phyloP scores from a whole-genome alignment of 495 filamentous ascomycete species.

The Penicillium pancosmium region DNA sequence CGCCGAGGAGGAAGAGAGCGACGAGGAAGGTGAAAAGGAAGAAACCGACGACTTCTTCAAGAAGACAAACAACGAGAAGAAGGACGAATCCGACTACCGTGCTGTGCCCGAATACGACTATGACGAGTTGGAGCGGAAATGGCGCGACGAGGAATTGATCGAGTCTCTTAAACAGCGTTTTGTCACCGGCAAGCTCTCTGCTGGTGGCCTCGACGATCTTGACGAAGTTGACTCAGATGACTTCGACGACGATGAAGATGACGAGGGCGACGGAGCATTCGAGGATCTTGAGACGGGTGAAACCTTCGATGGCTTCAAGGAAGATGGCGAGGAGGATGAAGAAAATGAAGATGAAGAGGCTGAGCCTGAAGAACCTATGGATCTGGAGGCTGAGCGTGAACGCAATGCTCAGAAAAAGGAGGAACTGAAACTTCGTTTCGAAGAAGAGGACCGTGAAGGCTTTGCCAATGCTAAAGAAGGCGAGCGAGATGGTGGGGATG shows the following conservation, averaged over 20 bases:
- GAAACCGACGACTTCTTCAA: slow-evolving; percentile 85
- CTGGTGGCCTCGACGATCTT: slow-evolving; percentile 49
- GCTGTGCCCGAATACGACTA: slow-evolving; percentile 80
- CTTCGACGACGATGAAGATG: slow-evolving; percentile 47
- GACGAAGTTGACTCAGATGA: slow-evolving; percentile 53
- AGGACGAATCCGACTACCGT: slow-evolving; percentile 72
- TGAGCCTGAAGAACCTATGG: slow-evolving; percentile 38
- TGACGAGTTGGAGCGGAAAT: slow-evolving; percentile 77
- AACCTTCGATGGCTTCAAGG: slow-evolving; percentile 46
- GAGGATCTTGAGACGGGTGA: slow-evolving; percentile 87
- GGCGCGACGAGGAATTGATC: slow-evolving; percentile 76
- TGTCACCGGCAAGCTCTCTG: slow-evolving; percentile 63
- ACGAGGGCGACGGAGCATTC: slow-evolving; percentile 86
- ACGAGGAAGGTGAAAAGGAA: slow-evolving; percentile 55
- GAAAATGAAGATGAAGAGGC: slow-evolving; percentile 32
- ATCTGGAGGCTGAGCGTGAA: slow-evolving; percentile 81
- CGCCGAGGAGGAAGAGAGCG: slow-evolving; percentile 31
- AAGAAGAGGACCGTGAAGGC: slow-evolving; percentile 95
- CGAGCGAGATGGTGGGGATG: slow-evolving; percentile 60
- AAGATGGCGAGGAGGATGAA: slow-evolving; percentile 38
- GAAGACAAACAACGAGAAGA: slow-evolving; percentile 65
- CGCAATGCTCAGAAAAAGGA: slow-evolving; percentile 91
- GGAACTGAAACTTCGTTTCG: slow-evolving; percentile 90
- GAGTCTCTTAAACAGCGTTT: slow-evolving; percentile 76
- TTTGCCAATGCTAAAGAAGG: slow-evolving; percentile 83